Evolutionary conservation across 2,329 filamentous ascomycete genomes (phyloP), one percentile per base, ranked within the genome.

Genomic region (Ceratocystis alfenasii): DNA sequence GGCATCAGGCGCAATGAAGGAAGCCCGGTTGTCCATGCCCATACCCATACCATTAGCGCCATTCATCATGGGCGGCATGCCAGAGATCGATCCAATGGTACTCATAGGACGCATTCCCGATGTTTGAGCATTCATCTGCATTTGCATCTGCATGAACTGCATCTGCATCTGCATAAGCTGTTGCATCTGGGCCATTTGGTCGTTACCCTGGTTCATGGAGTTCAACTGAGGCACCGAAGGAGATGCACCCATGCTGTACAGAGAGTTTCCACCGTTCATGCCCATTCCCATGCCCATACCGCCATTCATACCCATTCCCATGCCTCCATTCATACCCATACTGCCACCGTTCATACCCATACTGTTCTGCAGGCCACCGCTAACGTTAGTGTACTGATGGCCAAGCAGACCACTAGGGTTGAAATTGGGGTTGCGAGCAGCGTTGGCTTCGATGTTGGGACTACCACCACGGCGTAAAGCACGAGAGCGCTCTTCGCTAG

Each of bases 101-200:
- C 60, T 63, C 0, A 67, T 25, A 5, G 66, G 66, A 30, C 66
- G 66, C 62, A 67, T 65, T 15, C 66, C 66, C 20, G 41, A 28
- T 15, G 60, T 28, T 10, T 67, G 66, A 30, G 28, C 57, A 12
- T 67, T 93, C 76, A 91, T 91, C 73, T 95, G 89, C 87, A 95
- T 92, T 74, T 95, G 90, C 87, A 94, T 90, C 73, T 91, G 87
- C 88, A 93, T 91, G 76, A 93, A 91, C 71, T 90, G 87, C 81
- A 94, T 87, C 70, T 92, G 86, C 53, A 92, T 81, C 71, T 93
- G 88, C 28, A 73, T 76, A 69, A 75, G 74, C 69, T 72, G 76
- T 25, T 76, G 77, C 77, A 80, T 79, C 68, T 80, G 78, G 10
- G 70, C 70, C 67, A 68, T 68, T 62, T 68, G 67, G 22, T 65